These are phyloP conservation scores for Zygosaccharomyces bisporus DNA, from an alignment of 805 yeast species.

Conservation along the genomic window DNA sequence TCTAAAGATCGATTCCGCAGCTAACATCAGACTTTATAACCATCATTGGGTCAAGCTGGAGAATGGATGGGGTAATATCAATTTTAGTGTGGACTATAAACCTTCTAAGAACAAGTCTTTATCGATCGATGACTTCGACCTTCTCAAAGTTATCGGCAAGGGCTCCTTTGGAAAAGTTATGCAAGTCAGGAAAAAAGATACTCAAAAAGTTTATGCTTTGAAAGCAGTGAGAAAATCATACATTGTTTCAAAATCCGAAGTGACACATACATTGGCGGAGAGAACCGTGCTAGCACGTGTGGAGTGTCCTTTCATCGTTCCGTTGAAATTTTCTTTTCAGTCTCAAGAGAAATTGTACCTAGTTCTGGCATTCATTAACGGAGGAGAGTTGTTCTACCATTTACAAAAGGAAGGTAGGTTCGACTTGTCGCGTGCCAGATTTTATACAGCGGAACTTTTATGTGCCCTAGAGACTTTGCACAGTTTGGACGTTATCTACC, in stretches of 20 bases:
- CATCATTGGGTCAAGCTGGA: slow-evolving; percentile 53
- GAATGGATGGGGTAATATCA: slow-evolving; percentile 48
- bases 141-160: slow-evolving; percentile 92
- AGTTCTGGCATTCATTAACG: slow-evolving; percentile 89
- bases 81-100: slow-evolving; percentile 65
- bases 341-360: slow-evolving; percentile 92
- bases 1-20: slow-evolving; percentile 47
- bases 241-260: slow-evolving; percentile 90
- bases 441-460: slow-evolving; percentile 89
- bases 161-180: slow-evolving; percentile 98
- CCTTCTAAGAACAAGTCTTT: slow-evolving; percentile 64
- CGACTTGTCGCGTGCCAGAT: slow-evolving; percentile 81
- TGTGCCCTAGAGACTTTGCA: slow-evolving; percentile 92
- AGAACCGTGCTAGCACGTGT: slow-evolving; percentile 92
- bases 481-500: slow-evolving; percentile 84
- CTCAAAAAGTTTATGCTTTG: slow-evolving; percentile 89
- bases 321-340: slow-evolving; percentile 93
- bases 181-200: slow-evolving; percentile 96
- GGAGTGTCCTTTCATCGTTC: slow-evolving; percentile 92
- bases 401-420: slow-evolving; percentile 87
- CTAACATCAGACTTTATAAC: slow-evolving; percentile 56
- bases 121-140: slow-evolving; percentile 85
- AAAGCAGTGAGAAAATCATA: slow-evolving; percentile 93
- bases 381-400: slow-evolving; percentile 95
- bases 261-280: slow-evolving; percentile 93